Conservation (phyloP, 257 asterid genomes). For the Nicotiana sylvestris region DNA sequence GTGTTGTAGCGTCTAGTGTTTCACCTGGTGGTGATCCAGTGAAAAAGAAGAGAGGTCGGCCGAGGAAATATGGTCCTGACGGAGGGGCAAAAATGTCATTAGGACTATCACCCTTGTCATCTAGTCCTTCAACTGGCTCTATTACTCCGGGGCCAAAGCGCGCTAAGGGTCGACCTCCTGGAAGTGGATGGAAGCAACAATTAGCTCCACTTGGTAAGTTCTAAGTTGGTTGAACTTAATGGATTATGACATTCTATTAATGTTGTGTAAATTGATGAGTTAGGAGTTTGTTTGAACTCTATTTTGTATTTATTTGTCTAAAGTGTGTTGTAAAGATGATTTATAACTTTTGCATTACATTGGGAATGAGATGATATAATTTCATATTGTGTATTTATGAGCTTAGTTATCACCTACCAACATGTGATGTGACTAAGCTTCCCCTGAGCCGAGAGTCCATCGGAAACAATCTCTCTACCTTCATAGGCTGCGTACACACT, state of each 20-base stretch:
- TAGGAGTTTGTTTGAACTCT: background rate
- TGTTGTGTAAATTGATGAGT: background rate
- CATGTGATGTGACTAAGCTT: too few relatives aligned
- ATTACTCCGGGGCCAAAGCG: conserved; percentile 47
- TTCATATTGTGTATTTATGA: background rate
- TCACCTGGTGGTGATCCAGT: conserved; percentile 47
- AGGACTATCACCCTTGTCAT: conserved; percentile 60
- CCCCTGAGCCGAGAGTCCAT: too few relatives aligned
- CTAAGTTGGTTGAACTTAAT: conserved; percentile 1
- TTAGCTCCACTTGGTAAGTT: conserved; percentile 85
- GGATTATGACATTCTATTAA: background rate
- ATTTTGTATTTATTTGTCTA: background rate
- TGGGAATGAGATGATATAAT: background rate
- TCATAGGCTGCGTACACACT: too few relatives aligned
- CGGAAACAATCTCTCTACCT: too few relatives aligned
- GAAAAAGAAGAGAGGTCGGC: conserved; percentile 95
- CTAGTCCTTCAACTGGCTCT: conserved; percentile 43
- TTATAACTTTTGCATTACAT: background rate
- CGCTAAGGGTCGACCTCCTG: conserved; percentile 81
- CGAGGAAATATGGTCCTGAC: conserved; percentile 87
- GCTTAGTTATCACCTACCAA: too few relatives aligned
- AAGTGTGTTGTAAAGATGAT: background rate
- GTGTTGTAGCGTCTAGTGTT: conserved; percentile 27
- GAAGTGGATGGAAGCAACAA: conserved; percentile 94
- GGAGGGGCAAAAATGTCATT: conserved; percentile 70